Evolutionary conservation across 2,329 filamentous ascomycete genomes (phyloP).

Genomic region (Aspergillus uvarum): DNA sequence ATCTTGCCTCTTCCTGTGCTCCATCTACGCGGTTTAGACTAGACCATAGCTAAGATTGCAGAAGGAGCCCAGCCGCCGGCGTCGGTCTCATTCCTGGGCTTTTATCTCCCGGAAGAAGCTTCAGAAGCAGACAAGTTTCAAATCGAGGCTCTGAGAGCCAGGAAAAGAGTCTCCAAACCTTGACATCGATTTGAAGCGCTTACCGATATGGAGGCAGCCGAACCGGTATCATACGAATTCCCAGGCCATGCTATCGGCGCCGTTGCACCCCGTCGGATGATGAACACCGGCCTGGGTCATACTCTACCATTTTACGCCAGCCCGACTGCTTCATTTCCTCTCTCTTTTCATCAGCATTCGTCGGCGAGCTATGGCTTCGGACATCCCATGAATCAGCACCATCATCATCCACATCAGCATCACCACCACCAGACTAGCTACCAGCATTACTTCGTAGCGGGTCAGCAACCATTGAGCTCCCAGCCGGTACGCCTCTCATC

Average conservation of each 20-base stretch:
- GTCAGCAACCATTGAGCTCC: conserved; percentile 27
- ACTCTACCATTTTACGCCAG: conserved; percentile 41
- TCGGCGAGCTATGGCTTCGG: conserved; percentile 33
- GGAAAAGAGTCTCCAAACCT: neutral
- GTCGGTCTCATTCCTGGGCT: neutral
- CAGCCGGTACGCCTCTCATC: conserved; percentile 31
- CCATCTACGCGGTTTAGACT: neutral
- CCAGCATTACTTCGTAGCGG: conserved; percentile 36
- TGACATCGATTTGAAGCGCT: neutral
- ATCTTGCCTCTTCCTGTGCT: conserved; percentile 12
- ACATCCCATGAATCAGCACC: conserved; percentile 33
- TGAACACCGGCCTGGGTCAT: conserved; percentile 35
- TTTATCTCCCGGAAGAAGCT: neutral
- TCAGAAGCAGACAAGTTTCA: neutral
- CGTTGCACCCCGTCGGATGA: conserved; percentile 38
- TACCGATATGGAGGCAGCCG: conserved; percentile 40
- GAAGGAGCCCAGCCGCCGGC: neutral
- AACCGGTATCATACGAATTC: conserved; percentile 43
- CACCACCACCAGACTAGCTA: conserved; percentile 29
- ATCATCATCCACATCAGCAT: conserved; percentile 21
- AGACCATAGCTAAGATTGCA: neutral
- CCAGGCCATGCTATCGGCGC: conserved; percentile 38
- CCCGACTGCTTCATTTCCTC: conserved; percentile 37
- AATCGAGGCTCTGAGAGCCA: neutral
- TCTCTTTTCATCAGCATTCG: conserved; percentile 37